Conservation (phyloP, 257 asterid species). For the Jasminum sambac region DNA sequence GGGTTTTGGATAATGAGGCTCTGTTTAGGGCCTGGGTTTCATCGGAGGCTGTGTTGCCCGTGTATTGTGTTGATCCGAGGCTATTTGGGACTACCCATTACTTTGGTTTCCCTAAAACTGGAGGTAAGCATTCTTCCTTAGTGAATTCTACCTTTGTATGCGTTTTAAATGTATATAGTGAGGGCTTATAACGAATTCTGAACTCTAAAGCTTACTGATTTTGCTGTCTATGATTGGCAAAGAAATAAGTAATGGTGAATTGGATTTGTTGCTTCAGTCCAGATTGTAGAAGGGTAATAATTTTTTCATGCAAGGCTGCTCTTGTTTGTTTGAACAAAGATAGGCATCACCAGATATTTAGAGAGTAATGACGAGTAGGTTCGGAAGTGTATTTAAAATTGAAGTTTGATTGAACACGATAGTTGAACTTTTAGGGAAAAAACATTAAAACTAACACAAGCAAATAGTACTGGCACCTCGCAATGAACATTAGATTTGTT, state of each 20-base stretch:
- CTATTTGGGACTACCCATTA: conserved; percentile 55
- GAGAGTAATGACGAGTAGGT: no score
- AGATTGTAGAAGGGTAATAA: not conserved
- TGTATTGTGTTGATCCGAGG: conserved; percentile 82
- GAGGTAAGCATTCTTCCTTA: conserved; percentile 51
- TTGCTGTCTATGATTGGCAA: not conserved
- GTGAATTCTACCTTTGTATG: not conserved
- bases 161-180: no score
- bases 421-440: no score
- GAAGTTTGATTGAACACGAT: no score
- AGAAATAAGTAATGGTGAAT: not conserved
- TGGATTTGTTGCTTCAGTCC: not conserved
- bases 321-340: no score
- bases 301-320: no score
- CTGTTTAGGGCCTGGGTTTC: conserved; percentile 76
- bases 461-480: no score
- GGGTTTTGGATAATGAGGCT: conserved; percentile 80
- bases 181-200: no score
- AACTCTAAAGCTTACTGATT: not conserved
- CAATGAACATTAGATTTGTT: not conserved
- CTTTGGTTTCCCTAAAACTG: conserved; percentile 92
- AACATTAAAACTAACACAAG: no score
- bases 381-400: no score
- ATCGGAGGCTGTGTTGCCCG: conserved; percentile 78
- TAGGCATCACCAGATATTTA: no score